Conservation (phyloP, 331 rosid species). For the Malus hybrid region DNA sequence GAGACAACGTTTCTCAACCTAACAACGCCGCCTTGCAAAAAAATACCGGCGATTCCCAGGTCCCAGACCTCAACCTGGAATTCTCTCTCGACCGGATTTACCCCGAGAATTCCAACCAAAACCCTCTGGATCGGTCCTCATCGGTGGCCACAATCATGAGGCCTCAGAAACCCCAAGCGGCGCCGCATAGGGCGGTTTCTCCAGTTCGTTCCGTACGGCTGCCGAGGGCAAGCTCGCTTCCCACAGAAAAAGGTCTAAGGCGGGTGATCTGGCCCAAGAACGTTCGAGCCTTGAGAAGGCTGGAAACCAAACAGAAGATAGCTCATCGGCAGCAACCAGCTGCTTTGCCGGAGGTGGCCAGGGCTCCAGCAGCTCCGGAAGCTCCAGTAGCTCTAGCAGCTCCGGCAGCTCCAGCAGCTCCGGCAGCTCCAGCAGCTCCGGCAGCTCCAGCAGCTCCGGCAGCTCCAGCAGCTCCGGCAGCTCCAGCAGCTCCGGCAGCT, state of each 20-base stretch:
- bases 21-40: slow-evolving; percentile 7
- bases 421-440: background rate
- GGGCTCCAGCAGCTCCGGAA: background rate
- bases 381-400: background rate
- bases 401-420: background rate
- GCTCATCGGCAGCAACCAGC: slow-evolving; percentile 15
- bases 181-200: background rate
- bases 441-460: slow-evolving; percentile 2
- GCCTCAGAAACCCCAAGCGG: background rate
- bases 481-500: background rate
- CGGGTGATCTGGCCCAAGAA: slow-evolving; percentile 27
- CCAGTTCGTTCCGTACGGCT: slow-evolving; percentile 6
- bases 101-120: slow-evolving; percentile 20
- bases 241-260: slow-evolving; percentile 19
- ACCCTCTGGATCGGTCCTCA: slow-evolving; percentile 35
- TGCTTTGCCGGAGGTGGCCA: slow-evolving; percentile 12
- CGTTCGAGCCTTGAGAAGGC: slow-evolving; percentile 29
- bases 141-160: slow-evolving; percentile 20
- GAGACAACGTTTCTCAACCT: background rate
- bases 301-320: slow-evolving; percentile 28
- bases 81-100: slow-evolving; percentile 35
- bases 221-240: slow-evolving; percentile 48
- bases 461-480: background rate
- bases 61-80: slow-evolving; percentile 43
- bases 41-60: background rate